Conservation (phyloP, 192 early-diverging fungal genomes). For the Paraglomus brasilianum region DNA sequence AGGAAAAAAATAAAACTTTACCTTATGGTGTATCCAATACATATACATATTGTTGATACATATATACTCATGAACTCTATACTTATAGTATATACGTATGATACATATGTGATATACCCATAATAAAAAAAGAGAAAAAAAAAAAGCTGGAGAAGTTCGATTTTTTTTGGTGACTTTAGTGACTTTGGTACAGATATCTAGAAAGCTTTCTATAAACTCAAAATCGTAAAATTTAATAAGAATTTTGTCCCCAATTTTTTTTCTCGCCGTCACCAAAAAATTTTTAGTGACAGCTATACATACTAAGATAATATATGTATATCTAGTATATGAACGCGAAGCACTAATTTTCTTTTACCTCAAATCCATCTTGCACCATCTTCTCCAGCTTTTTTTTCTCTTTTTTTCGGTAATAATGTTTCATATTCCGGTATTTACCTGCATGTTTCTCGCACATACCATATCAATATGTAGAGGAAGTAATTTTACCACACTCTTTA, state of each 20-base stretch:
- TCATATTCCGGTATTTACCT: conserved; percentile 14
- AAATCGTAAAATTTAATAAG: conserved; percentile 11
- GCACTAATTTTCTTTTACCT: no score
- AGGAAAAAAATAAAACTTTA: conserved; percentile 14
- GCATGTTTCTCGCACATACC: conserved; percentile 15
- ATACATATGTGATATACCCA: neutral
- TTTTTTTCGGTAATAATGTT: conserved; percentile 15
- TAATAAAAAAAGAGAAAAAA: conserved; percentile 20
- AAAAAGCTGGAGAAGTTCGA: conserved; percentile 24
- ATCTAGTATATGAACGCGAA: conserved; percentile 14
- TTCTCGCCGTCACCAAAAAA: conserved; percentile 22
- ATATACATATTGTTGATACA: conserved; percentile 11
- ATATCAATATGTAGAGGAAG: conserved; percentile 4
- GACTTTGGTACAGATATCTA: conserved; percentile 26
- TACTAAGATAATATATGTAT: conserved; percentile 6
- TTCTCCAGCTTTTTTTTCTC: conserved; percentile 7
- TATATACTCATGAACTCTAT: no score
- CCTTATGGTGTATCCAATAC: conserved; percentile 11
- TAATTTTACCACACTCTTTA: conserved; percentile 29
- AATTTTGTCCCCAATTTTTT: conserved; percentile 2
- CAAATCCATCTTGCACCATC: conserved; percentile 12
- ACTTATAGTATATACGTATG: conserved; percentile 6
- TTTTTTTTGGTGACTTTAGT: conserved; percentile 22
- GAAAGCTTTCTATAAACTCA: conserved; percentile 10
- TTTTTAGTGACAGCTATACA: conserved; percentile 16